These are phyloP conservation scores for Candida pseudoglaebosa DNA, from an alignment of 805 yeast species.

Conservation along the genomic window DNA sequence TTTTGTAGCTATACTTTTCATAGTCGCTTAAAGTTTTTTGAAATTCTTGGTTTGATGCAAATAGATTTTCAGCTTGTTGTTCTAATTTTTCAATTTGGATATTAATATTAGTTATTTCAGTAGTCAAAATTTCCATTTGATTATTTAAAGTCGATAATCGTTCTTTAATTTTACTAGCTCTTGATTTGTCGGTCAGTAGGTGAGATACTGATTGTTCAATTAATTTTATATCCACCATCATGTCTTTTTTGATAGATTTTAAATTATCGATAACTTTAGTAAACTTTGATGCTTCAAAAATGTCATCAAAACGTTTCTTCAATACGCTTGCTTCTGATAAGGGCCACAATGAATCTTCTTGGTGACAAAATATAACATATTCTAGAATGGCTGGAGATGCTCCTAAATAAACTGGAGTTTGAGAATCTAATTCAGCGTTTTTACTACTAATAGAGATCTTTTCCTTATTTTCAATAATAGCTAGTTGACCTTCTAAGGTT, in stretches of 20 bases:
- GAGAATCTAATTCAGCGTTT: slow-evolving; percentile 76
- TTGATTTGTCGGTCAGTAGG: slow-evolving; percentile 63
- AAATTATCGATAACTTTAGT: slow-evolving; percentile 84
- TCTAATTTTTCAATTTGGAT: slow-evolving; percentile 49
- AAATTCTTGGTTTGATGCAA: slow-evolving; percentile 75
- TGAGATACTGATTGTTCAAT: slow-evolving; percentile 78
- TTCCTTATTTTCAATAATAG: slow-evolving; percentile 61
- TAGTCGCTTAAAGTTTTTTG: slow-evolving; percentile 65
- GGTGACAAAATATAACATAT: slow-evolving; percentile 94
- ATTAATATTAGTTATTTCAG: slow-evolving; percentile 47
- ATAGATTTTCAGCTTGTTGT: slow-evolving; percentile 57
- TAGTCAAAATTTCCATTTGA: slow-evolving; percentile 42
- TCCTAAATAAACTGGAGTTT: slow-evolving; percentile 80
- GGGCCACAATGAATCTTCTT: slow-evolving; percentile 97
- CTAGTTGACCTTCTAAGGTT: slow-evolving; percentile 85
- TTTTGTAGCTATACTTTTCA: slow-evolving; percentile 52
- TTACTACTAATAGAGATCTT: slow-evolving; percentile 75
- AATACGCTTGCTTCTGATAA: slow-evolving; percentile 82
- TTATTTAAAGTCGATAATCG: slow-evolving; percentile 42
- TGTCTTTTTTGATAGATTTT: slow-evolving; percentile 71
- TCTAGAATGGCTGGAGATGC: slow-evolving; percentile 85
- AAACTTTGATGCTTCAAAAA: slow-evolving; percentile 90
- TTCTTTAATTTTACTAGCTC: slow-evolving; percentile 58
- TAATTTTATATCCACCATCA: slow-evolving; percentile 69
- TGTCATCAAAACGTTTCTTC: slow-evolving; percentile 93